A percentile compares a stretch with the other conserved stretches of the same genome.
Evolutionary conservation across 2,329 filamentous ascomycete genomes (phyloP).

Genomic region (Sporothrix phasma): DNA sequence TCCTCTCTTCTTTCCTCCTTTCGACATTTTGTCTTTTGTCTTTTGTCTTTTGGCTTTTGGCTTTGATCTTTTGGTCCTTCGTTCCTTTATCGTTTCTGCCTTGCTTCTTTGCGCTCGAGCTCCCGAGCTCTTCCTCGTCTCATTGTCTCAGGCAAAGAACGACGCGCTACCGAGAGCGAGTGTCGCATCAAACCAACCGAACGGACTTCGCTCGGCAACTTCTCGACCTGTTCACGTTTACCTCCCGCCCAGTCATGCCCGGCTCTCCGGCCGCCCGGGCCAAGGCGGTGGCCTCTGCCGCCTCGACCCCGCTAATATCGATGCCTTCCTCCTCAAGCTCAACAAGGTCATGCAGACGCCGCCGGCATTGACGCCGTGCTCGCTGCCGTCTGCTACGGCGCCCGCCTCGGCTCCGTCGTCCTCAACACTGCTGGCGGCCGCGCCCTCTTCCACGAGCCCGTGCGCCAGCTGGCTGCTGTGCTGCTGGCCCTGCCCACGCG

Average conservation of each 20-base stretch:
- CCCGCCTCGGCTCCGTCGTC: constrained; percentile 43
- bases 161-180: not conserved
- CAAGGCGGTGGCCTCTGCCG: constrained; percentile 12
- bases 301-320: constrained; percentile 31
- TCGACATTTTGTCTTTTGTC: not conserved
- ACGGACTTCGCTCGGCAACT: not conserved
- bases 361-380: constrained; percentile 61
- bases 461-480: constrained; percentile 42
- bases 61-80: not conserved
- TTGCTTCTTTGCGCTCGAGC: not conserved
- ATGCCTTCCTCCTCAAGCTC: constrained; percentile 46
- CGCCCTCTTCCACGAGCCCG: constrained; percentile 41
- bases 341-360: constrained; percentile 58
- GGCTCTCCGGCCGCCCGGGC: constrained; percentile 14
- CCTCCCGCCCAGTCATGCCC: constrained; percentile 20
- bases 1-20: not conserved
- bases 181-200: not conserved
- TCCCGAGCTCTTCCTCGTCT: not conserved
- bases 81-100: too few species aligned
- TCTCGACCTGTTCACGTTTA: too few species aligned
- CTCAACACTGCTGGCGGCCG: constrained; percentile 46
- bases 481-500: constrained; percentile 42
- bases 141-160: not conserved
- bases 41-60: not conserved
- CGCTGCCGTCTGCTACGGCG: constrained; percentile 57